These are phyloP conservation scores for Alternaria longipes DNA, from an alignment of 2,329 filamentous ascomycete species.

Conservation along the genomic window DNA sequence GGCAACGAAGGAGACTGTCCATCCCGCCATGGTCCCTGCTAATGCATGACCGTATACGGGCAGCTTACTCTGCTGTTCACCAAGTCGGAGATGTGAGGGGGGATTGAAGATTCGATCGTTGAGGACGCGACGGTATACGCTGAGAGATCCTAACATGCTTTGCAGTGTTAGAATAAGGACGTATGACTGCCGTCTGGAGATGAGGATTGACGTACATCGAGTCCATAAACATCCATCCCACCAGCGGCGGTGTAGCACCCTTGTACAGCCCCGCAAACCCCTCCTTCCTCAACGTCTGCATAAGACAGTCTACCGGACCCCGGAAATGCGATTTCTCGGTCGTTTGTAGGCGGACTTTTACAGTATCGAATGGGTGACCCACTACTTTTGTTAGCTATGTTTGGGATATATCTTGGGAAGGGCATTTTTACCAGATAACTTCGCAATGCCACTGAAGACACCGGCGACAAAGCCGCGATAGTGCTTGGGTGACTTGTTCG, in stretches of 20 bases:
- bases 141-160: conserved; percentile 88
- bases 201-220: conserved; percentile 60
- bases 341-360: conserved; percentile 96
- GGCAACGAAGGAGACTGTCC: conserved; percentile 90
- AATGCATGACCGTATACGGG: conserved; percentile 84
- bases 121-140: conserved; percentile 85
- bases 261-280: conserved; percentile 90
- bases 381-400: conserved; percentile 51
- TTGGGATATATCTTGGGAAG: neutral
- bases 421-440: conserved; percentile 73
- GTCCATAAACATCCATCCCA: conserved; percentile 99
- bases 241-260: conserved; percentile 86
- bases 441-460: conserved; percentile 93
- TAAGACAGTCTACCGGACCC: conserved; percentile 84
- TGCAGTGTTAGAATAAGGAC: conserved; percentile 15
- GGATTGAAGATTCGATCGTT: conserved; percentile 80
- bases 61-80: conserved; percentile 61
- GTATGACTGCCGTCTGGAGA: neutral
- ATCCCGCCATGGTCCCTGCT: conserved; percentile 85
- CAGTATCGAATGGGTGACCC: conserved; percentile 85
- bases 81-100: conserved; percentile 55
- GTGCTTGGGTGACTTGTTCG: conserved; percentile 58
- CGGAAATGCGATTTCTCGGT: conserved; percentile 79
- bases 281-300: conserved; percentile 86
- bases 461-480: conserved; percentile 98